Evolutionary conservation across 768 basidiomycete species (phyloP).

Genomic region (Psilocybe tampanensis): DNA sequence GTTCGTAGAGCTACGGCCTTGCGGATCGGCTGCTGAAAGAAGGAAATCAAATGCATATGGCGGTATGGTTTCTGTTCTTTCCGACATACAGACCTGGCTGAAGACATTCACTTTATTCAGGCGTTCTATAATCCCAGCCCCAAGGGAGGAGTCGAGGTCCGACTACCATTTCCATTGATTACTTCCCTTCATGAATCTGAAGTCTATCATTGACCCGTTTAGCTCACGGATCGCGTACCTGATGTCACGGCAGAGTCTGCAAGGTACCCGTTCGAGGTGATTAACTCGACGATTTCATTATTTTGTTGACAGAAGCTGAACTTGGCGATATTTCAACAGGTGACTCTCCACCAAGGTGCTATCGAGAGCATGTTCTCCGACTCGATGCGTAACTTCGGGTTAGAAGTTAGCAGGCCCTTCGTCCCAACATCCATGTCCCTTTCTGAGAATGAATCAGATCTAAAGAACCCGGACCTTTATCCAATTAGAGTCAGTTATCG

Average conservation of each 20-base stretch:
- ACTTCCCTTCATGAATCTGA: too few species aligned
- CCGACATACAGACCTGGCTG: neutral
- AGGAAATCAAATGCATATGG: constrained; percentile 70
- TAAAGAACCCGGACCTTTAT: constrained; percentile 41
- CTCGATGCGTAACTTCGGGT: constrained; percentile 48
- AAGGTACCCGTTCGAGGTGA: constrained; percentile 75
- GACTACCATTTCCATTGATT: neutral
- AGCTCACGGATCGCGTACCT: constrained; percentile 66
- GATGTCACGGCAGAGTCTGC: constrained; percentile 65
- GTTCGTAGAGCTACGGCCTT: constrained; percentile 83
- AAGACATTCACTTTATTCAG: constrained; percentile 39
- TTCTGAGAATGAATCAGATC: constrained; percentile 38
- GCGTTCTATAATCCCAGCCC: constrained; percentile 74
- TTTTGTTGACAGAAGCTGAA: too few species aligned
- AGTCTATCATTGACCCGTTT: too few species aligned
- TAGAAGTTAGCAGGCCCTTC: constrained; percentile 55
- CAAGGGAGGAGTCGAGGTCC: constrained; percentile 51
- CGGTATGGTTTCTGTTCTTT: constrained; percentile 43
- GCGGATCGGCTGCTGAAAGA: constrained; percentile 63
- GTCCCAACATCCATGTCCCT: constrained; percentile 51
- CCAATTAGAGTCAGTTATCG: constrained; percentile 35
- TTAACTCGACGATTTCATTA: too few species aligned
- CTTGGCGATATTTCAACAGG: too few species aligned
- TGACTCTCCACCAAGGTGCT: constrained; percentile 64
- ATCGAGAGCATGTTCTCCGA: constrained; percentile 63